These are phyloP conservation scores for Plantago lanceolata DNA, from an alignment of 305 asterid species.

Conservation along the genomic window DNA sequence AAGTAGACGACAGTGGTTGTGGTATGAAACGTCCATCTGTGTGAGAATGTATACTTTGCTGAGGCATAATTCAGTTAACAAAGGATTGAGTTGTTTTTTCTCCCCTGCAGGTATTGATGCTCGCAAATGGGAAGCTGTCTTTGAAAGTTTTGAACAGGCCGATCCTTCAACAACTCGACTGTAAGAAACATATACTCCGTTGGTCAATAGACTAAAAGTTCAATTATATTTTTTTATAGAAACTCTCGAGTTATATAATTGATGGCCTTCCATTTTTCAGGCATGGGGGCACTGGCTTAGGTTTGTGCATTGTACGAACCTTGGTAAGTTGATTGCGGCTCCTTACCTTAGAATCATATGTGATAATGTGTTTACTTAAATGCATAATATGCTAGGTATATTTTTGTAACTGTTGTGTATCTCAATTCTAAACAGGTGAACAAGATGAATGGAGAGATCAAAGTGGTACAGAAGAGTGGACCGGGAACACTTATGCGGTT, in stretches of 20 bases:
- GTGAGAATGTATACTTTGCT: neutral
- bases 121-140: constrained; percentile 90
- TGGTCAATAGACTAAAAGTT: neutral
- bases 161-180: constrained; percentile 92
- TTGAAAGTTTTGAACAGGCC: constrained; percentile 95
- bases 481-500: constrained; percentile 78
- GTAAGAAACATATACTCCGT: constrained; percentile 39
- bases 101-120: constrained; percentile 63
- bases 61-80: constrained; percentile 9
- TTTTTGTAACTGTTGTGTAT: constrained; percentile 14
- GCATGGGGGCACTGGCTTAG: constrained; percentile 98
- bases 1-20: constrained; percentile 88
- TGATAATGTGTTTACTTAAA: no score
- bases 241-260: constrained; percentile 11
- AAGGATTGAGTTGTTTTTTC: constrained; percentile 1
- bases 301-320: constrained; percentile 88
- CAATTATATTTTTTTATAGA: neutral
- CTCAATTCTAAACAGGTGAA: constrained; percentile 50
- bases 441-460: constrained; percentile 92
- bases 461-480: constrained; percentile 72
- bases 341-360: neutral
- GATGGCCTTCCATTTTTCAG: constrained; percentile 32
- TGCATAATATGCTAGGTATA: neutral
- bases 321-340: constrained; percentile 49
- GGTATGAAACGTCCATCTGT: constrained; percentile 36